Conservation (phyloP, 164 flowering plant genomes). For the Akebia trifoliata region DNA sequence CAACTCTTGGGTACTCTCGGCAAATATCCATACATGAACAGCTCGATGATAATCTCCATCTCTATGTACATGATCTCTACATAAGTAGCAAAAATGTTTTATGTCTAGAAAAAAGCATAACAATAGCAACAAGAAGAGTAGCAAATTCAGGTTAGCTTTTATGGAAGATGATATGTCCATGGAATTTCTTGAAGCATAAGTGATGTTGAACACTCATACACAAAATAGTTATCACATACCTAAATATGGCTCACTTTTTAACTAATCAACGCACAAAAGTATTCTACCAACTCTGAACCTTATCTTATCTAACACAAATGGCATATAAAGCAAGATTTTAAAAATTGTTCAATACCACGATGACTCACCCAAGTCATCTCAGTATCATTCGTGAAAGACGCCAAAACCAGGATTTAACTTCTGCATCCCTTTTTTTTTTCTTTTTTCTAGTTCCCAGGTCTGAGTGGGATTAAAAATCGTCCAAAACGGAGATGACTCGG, state of each 20-base stretch:
- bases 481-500: too few species aligned
- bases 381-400: too few species aligned
- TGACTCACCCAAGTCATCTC: too few species aligned
- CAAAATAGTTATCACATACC: background rate
- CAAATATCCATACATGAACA: conserved; percentile 80
- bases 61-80: conserved; percentile 67
- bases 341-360: too few species aligned
- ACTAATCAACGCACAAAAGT: background rate
- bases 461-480: too few species aligned
- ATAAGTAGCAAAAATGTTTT: background rate
- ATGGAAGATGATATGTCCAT: background rate
- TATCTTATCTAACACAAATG: too few species aligned
- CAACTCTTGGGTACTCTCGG: conserved; percentile 77
- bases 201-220: background rate
- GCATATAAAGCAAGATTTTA: too few species aligned
- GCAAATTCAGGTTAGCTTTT: background rate
- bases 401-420: too few species aligned
- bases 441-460: too few species aligned
- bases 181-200: background rate
- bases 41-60: conserved; percentile 92
- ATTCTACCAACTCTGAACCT: too few species aligned
- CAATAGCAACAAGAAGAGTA: background rate
- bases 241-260: background rate
- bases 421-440: too few species aligned
- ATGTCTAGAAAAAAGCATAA: background rate